Evolutionary conservation across 192 early-diverging fungal genomes (phyloP).

Genomic region (Helicostylum pulchrum): DNA sequence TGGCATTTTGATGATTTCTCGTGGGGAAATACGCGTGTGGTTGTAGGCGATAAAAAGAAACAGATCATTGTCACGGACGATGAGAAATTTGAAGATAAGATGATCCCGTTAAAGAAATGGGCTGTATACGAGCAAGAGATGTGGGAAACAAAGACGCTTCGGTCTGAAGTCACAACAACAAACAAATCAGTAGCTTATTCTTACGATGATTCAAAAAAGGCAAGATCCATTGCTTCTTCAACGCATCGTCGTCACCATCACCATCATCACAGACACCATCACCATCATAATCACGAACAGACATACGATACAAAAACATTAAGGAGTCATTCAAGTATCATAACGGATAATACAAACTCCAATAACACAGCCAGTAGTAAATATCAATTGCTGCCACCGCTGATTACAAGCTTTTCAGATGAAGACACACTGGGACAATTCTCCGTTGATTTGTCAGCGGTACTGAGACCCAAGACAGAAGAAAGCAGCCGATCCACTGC

Average conservation of each 20-base stretch:
- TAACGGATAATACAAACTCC: neutral
- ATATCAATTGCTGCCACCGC: neutral
- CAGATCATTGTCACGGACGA: constrained; percentile 56
- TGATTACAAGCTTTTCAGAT: constrained; percentile 13
- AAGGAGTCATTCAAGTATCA: constrained; percentile 3
- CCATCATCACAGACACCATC: neutral
- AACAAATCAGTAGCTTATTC: constrained; percentile 28
- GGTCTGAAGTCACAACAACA: constrained; percentile 18
- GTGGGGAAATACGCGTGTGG: constrained; percentile 78
- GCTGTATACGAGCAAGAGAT: constrained; percentile 61
- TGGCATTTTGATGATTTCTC: constrained; percentile 99
- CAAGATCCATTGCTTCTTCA: neutral
- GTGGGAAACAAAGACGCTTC: constrained; percentile 39
- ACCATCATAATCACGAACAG: neutral
- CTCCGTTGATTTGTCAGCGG: constrained; percentile 19
- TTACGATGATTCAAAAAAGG: constrained; percentile 16
- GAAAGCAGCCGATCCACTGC: neutral
- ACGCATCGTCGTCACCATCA: constrained; percentile 7
- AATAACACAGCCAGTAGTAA: neutral
- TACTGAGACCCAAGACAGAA: constrained; percentile 7
- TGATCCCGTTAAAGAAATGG: constrained; percentile 71
- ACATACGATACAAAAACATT: constrained; percentile 6
- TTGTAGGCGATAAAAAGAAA: constrained; percentile 56
- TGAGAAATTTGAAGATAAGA: constrained; percentile 70
- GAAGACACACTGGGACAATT: constrained; percentile 15